Evolutionary conservation across 2,329 filamentous ascomycete species (phyloP), one percentile per base, ranked within the genome.

Genomic region (Coniosporium tulheliwenetii): DNA sequence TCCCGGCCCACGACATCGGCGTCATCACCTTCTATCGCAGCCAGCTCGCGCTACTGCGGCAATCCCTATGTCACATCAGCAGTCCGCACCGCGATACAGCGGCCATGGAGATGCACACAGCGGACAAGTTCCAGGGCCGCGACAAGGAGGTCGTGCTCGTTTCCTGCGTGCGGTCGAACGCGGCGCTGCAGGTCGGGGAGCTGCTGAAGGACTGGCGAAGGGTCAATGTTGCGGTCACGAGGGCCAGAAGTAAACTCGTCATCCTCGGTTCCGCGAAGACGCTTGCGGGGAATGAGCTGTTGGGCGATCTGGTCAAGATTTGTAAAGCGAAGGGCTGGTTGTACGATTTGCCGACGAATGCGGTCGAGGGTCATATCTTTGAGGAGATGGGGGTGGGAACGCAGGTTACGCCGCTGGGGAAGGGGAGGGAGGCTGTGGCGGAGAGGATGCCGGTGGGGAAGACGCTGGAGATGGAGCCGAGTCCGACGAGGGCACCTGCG

Each of bases 21-120:
- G 81, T 98, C 48, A 95, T 98, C 65, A 95, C 91, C 12, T 86
- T 95, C 60, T 98, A 98, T 61, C 83, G 91, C 43, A 87, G 83
- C 5, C 91, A 98, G 59, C 75, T 98, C 1, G 79, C 85, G 0
- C 67, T 94, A 2, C 70, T 98, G 1, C 83, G 84, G 47, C 76
- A 87, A 45, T 70, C 70, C 9, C 73, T 94, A 30, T 50, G 49
- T 14, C 40, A 44, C 32, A 39, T 41, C 74, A 75, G 30, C 66
- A 63, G 35, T 61, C 69, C 49, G 57, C 68, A 14, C 56, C 19
- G 19, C 19, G 19, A 26, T 7, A 69, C 9, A 70, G 69, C 67
- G 0, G 73, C 74, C 2, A 77, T 98, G 1, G 91, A 98, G 61
- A 86, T 96, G 72, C 86, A 98, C 60, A 96, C 91, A 0, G 87